Evolutionary conservation across 441 rosid genomes (phyloP).

Genomic region (Omphalea diandra): DNA sequence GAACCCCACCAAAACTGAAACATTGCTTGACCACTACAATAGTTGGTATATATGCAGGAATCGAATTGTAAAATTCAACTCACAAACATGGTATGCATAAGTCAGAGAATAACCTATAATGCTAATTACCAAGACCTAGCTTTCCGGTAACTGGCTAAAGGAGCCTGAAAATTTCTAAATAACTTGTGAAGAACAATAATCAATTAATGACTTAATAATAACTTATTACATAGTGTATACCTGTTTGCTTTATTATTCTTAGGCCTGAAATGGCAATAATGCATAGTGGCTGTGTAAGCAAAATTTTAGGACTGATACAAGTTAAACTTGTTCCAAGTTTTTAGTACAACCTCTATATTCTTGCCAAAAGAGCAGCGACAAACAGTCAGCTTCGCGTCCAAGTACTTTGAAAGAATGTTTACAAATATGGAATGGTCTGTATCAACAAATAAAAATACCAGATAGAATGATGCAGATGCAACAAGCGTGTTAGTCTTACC

Average conservation of each 20-base stretch:
- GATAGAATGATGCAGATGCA: background rate
- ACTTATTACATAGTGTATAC: background rate
- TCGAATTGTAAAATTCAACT: background rate
- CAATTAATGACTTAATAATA: background rate
- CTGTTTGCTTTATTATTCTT: background rate
- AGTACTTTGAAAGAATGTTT: conserved; percentile 57
- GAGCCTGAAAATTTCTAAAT: background rate
- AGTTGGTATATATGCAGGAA: background rate
- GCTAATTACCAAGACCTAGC: background rate
- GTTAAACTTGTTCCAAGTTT: conserved; percentile 11
- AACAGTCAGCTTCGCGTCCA: conserved; percentile 78
- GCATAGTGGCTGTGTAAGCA: no score
- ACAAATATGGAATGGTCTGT: conserved; percentile 53
- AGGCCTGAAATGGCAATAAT: background rate
- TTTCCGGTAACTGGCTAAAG: background rate
- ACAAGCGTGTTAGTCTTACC: conserved; percentile 9
- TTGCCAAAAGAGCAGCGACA: conserved; percentile 55
- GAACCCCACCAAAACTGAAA: background rate
- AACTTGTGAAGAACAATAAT: background rate
- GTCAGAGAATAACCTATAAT: background rate
- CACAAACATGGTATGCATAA: background rate
- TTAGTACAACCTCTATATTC: conserved; percentile 48
- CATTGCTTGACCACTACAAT: background rate
- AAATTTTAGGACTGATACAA: background rate
- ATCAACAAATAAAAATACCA: conserved; percentile 18